phyloP scores from a whole-genome alignment of 331 rosid genomes.

The Malus hybrid region DNA sequence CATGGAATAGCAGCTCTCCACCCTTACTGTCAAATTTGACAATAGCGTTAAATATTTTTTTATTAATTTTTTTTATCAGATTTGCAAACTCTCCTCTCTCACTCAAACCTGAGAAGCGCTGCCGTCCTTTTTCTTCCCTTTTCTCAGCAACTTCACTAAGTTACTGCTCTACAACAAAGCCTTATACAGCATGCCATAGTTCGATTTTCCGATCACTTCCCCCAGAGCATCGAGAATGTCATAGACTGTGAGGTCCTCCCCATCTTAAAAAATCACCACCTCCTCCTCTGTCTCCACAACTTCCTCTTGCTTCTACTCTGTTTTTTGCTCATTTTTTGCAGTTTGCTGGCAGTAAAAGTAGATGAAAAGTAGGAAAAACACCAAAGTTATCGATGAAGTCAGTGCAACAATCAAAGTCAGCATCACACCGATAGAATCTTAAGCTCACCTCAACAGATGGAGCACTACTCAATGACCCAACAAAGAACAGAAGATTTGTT shows the following conservation, averaged over 20 bases:
- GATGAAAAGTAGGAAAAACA: constrained; percentile 32
- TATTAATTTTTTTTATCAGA: too few species aligned
- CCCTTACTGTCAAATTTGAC: too few species aligned
- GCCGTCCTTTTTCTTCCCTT: too few species aligned
- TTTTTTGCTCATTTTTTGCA: constrained; percentile 15
- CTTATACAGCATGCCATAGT: constrained; percentile 77
- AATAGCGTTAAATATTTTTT: too few species aligned
- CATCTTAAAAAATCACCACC: constrained; percentile 58
- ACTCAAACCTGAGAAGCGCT: too few species aligned
- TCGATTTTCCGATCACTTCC: constrained; percentile 90
- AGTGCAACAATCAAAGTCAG: constrained; percentile 44
- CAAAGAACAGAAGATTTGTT: too few species aligned
- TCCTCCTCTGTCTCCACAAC: constrained; percentile 37
- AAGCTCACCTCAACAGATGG: too few species aligned
- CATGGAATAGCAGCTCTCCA: too few species aligned
- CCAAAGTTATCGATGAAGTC: constrained; percentile 23
- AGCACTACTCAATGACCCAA: too few species aligned
- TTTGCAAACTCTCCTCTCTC: too few species aligned
- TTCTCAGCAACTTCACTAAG: constrained; percentile 58
- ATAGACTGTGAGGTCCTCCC: constrained; percentile 60
- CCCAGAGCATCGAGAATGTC: constrained; percentile 95
- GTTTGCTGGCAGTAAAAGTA: constrained; percentile 30
- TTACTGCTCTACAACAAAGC: constrained; percentile 65
- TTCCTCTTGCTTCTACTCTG: constrained; percentile 26
- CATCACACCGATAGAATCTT: background rate